Base-by-base conservation (phyloP, 352 stramenopile genomes). In the Globisporangium cylindrosporum region DNA sequence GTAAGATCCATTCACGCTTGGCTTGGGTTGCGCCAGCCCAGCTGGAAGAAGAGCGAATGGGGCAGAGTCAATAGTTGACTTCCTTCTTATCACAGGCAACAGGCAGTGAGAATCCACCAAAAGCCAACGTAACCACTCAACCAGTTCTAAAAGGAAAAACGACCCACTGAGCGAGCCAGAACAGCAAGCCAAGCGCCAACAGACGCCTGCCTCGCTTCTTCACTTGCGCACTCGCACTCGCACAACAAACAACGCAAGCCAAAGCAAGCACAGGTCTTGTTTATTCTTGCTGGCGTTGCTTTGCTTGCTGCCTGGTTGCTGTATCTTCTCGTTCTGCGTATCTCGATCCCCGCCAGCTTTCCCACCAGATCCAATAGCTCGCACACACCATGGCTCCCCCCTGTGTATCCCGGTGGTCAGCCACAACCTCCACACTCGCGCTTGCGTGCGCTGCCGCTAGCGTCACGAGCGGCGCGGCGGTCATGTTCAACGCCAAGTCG, bases 401-500 rank as follows among this genome's bases (percentile, higher is more conserved):
- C 41, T 49, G 41, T 49, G 41, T 49, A 49, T 49, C 14, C 41
- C 41, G 25, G 25, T 29, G 41, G 41, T 49, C 41, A n/a, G 15
- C 0, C 3, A 6, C 41, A 4, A 49, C 41, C 14, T 4, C 14
- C 15, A 49, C 41, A 49, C 41, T 49, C 5, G 15, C 41, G 14
- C 41, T 49, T 8, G 41, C 15, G 12, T 29, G 6, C 34, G 10
- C 8, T 38, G 3, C 9, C 34, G 41, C 41, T 49, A 49, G 41
- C 41, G 41, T 49, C 41, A 14, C 15, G 41, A 20, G 15, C n/a
- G 41, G 41, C 41, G 41, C 41, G 14, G 41, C 41, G 14, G 15
- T n/a, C 14, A 60, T 64, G 59, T 67, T 67, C 48, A 49, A 43
- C 36, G 56, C 68, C 41, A 73, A 71, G 48, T 74, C 67, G 14